A percentile compares a stretch with the other conserved stretches of the same genome.
phyloP scores from a whole-genome alignment of 371 early-diverging fungal species.

The Actinomortierella wolfii region DNA sequence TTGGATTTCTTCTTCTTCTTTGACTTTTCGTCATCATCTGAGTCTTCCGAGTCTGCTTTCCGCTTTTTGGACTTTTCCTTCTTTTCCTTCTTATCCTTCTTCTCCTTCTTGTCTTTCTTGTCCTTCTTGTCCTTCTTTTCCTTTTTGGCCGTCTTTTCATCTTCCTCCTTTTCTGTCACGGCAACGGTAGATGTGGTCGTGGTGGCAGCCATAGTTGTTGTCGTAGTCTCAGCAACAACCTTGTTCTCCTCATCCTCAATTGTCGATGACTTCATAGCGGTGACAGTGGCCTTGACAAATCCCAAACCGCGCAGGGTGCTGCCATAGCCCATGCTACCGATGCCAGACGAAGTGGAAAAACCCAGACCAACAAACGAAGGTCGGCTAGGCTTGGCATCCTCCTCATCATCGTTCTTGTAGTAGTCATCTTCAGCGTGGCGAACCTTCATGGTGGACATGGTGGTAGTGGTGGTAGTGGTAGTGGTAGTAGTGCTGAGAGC shows the following conservation, averaged over 20 bases:
- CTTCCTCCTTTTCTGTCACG: conserved; percentile 31
- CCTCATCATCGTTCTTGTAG: conserved; percentile 10
- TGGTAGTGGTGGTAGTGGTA: neutral
- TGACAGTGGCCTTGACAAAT: conserved; percentile 40
- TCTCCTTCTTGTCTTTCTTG: neutral
- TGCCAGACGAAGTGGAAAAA: conserved; percentile 27
- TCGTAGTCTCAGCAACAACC: conserved; percentile 1
- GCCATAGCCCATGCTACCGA: conserved; percentile 32
- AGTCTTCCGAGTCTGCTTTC: conserved; percentile 32
- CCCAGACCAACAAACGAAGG: conserved; percentile 51
- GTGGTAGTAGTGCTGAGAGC: neutral
- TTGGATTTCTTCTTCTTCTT: conserved; percentile 36
- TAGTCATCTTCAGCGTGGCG: neutral
- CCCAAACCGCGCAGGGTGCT: conserved; percentile 35
- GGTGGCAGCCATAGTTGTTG: neutral
- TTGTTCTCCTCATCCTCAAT: conserved; percentile 5
- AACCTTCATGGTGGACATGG: neutral
- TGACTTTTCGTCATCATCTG: conserved; percentile 35
- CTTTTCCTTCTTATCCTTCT: conserved; percentile 15
- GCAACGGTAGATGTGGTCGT: too few species aligned
- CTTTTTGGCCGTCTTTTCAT: neutral
- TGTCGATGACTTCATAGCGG: conserved; percentile 34
- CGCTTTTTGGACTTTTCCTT: conserved; percentile 32
- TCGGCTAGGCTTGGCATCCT: conserved; percentile 17
- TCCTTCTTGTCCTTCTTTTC: conserved; percentile 10